Conservation (phyloP, 2,329 filamentous ascomycete species). For the Tricladium varicosporioides region DNA sequence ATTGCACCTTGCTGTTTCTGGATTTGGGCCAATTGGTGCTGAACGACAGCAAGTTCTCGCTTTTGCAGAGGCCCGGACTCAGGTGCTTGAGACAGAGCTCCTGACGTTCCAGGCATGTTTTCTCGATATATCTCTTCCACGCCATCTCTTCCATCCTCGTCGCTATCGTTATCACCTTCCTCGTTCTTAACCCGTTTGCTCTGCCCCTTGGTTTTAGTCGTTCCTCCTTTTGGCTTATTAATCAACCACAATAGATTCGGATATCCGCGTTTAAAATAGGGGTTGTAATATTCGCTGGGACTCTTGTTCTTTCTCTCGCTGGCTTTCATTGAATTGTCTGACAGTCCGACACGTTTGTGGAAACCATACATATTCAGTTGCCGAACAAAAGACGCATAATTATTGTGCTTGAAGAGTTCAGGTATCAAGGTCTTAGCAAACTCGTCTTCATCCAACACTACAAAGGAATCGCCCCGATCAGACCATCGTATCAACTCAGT, state of each 20-base stretch:
- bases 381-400: constrained; percentile 74
- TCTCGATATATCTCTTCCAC: constrained; percentile 36
- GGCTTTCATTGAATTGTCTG: constrained; percentile 96
- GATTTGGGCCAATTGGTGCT: constrained; percentile 77
- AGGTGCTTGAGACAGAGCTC: constrained; percentile 33
- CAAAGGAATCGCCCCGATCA: constrained; percentile 92
- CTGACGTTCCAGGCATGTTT: constrained; percentile 43
- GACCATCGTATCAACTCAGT: constrained; percentile 97
- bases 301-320: constrained; percentile 97
- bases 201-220: constrained; percentile 52
- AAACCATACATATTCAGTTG: constrained; percentile 49
- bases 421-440: constrained; percentile 73
- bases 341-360: constrained; percentile 76
- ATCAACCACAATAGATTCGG: constrained; percentile 94
- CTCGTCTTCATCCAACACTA: constrained; percentile 93
- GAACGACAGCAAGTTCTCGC: constrained; percentile 75
- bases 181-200: constrained; percentile 53
- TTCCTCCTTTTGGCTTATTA: constrained; percentile 83
- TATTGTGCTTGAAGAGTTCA: constrained; percentile 77
- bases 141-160: constrained; percentile 56
- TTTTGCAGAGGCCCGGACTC: constrained; percentile 50
- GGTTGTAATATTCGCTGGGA: constrained; percentile 96
- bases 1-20: constrained; percentile 86
- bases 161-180: constrained; percentile 69
- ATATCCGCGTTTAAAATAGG: constrained; percentile 90